Percentiles rank a stretch among this genome's conserved stretches.
phyloP scores from a whole-genome alignment of 495 filamentous ascomycete species.

The Niebla homalea region DNA sequence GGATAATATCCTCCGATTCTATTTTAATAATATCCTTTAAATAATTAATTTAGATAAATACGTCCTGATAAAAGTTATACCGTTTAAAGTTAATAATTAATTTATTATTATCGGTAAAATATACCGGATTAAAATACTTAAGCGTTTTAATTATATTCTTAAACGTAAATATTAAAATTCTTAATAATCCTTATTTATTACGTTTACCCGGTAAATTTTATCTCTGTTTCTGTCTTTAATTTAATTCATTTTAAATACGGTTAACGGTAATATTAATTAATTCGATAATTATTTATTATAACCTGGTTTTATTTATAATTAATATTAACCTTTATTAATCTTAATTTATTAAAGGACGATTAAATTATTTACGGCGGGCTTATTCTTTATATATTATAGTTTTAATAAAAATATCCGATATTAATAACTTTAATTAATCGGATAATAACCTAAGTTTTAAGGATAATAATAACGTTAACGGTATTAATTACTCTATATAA shows the following conservation, averaged over 20 bases:
- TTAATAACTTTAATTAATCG: background rate
- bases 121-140: background rate
- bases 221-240: too few species aligned
- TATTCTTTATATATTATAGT: background rate
- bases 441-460: too few species aligned
- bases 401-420: background rate
- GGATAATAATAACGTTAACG: too few species aligned
- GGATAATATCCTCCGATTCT: background rate
- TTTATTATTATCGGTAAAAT: background rate
- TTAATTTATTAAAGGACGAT: background rate
- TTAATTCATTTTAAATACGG: background rate
- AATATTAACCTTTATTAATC: constrained; percentile 1
- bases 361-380: too few species aligned
- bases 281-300: background rate
- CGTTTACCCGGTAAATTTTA: too few species aligned
- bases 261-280: background rate
- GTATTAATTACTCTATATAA: background rate
- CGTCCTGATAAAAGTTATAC: background rate
- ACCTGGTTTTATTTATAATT: background rate
- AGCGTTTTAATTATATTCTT: too few species aligned
- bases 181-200: too few species aligned
- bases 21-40: constrained; percentile 5
- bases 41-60: background rate
- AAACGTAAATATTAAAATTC: too few species aligned
- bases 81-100: background rate